Percentiles rank a stretch among this genome's conserved stretches.
phyloP scores from a whole-genome alignment of 495 filamentous ascomycete genomes.

The Bacidia rubella region DNA sequence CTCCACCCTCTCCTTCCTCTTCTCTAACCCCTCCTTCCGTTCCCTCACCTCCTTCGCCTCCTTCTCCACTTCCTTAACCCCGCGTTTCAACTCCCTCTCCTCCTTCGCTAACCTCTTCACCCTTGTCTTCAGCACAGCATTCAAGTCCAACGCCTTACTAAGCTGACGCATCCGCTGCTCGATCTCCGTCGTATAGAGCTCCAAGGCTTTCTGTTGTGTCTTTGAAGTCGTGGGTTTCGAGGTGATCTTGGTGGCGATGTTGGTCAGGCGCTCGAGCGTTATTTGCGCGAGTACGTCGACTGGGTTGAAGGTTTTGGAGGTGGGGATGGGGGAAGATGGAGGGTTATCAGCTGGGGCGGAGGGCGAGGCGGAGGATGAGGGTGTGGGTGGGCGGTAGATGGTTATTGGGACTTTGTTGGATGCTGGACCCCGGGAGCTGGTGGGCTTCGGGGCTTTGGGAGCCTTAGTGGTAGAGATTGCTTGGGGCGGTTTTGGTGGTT shows the following conservation, averaged over 20 bases:
- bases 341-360: conserved; percentile 25
- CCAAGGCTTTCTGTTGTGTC: conserved; percentile 40
- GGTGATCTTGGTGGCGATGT: conserved; percentile 1
- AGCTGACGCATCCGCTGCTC: conserved; percentile 31
- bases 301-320: conserved; percentile 2
- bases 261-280: conserved; percentile 9
- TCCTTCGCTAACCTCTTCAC: conserved; percentile 1
- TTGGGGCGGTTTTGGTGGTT: background rate
- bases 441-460: background rate
- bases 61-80: conserved; percentile 5
- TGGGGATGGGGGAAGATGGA: background rate
- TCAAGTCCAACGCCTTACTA: conserved; percentile 3
- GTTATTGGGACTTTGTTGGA: conserved; percentile 9
- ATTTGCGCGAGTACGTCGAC: conserved; percentile 12
- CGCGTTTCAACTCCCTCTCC: conserved; percentile 10
- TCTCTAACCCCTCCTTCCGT: conserved; percentile 8
- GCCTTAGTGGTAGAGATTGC: conserved; percentile 2
- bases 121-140: background rate
- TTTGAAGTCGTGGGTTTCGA: background rate
- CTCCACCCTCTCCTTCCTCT: conserved; percentile 10
- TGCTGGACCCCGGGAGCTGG: background rate
- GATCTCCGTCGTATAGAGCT: conserved; percentile 55
- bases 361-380: conserved; percentile 24
- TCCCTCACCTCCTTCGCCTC: conserved; percentile 5
- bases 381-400: conserved; percentile 7